Percentiles rank a stretch among this genome's conserved stretches.
phyloP scores from a whole-genome alignment of 2,329 filamentous ascomycete species.

The Exophiala lecanii-corni region DNA sequence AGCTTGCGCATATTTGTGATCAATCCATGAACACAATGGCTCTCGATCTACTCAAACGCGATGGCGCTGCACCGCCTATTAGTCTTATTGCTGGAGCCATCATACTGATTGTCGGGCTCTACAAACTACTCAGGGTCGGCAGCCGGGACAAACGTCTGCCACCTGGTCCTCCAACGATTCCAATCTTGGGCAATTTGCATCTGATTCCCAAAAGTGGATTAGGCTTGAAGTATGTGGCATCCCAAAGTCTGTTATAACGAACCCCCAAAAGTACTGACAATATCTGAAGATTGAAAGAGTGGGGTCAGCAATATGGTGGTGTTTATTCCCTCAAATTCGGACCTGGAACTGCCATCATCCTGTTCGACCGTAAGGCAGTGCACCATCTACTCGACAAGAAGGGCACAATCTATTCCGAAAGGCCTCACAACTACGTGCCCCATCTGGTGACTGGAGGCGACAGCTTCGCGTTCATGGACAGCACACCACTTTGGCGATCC shows the following conservation, averaged over 20 bases:
- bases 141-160: conserved; percentile 8
- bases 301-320: conserved; percentile 39
- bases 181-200: conserved; percentile 46
- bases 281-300: conserved; percentile 40
- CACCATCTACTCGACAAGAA: conserved; percentile 44
- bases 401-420: conserved; percentile 38
- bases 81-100: not conserved
- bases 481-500: conserved; percentile 9
- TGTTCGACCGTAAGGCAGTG: conserved; percentile 37
- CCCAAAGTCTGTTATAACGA: conserved; percentile 8
- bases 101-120: conserved; percentile 3
- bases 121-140: conserved; percentile 4
- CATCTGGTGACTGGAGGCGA: conserved; percentile 9
- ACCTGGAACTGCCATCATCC: conserved; percentile 35
- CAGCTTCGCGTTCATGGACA: conserved; percentile 14
- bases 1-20: no score
- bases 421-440: conserved; percentile 30
- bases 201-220: conserved; percentile 34
- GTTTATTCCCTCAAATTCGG: conserved; percentile 42
- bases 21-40: no score
- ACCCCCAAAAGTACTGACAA: no score
- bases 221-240: conserved; percentile 12
- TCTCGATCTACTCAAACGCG: no score
- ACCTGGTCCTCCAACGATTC: conserved; percentile 38
- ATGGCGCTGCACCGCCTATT: no score